Conservation (phyloP, 352 stramenopile species). For the Globisporangium parvum region DNA sequence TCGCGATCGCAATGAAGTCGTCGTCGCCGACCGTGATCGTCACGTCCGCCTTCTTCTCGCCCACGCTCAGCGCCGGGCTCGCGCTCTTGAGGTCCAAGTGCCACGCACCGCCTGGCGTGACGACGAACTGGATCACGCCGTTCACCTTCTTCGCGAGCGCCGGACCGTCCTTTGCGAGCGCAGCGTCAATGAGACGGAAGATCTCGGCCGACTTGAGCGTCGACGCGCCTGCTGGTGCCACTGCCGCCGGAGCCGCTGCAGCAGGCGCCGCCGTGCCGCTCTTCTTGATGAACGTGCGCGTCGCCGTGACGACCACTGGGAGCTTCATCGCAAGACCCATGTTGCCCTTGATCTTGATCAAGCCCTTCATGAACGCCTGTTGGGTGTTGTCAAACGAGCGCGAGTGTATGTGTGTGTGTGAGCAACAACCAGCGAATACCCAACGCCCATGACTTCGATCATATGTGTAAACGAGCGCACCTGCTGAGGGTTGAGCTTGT, state of each 20-base stretch:
- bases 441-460: too few species aligned
- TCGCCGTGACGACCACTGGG: conserved; percentile 83
- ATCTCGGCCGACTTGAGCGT: conserved; percentile 60
- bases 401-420: too few species aligned
- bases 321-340: conserved; percentile 94
- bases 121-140: conserved; percentile 72
- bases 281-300: conserved; percentile 75
- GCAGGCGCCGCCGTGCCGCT: conserved; percentile 23
- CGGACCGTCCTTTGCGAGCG: conserved; percentile 45
- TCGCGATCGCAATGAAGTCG: conserved; percentile 77
- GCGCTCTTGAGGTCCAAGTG: conserved; percentile 74
- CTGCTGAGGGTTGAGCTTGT: conserved; percentile 90
- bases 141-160: conserved; percentile 74
- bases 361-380: conserved; percentile 90
- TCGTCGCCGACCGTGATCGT: conserved; percentile 68
- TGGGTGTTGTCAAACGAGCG: background rate
- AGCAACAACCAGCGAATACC: background rate
- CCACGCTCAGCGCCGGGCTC: conserved; percentile 43
- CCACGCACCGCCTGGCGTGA: conserved; percentile 70
- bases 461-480: conserved; percentile 17
- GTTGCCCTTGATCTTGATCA: conserved; percentile 94
- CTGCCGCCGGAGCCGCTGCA: conserved; percentile 13
- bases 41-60: conserved; percentile 69
- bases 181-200: conserved; percentile 60
- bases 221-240: conserved; percentile 12